phyloP scores from a whole-genome alignment of 495 filamentous ascomycete species.

The Penicillium lividum region DNA sequence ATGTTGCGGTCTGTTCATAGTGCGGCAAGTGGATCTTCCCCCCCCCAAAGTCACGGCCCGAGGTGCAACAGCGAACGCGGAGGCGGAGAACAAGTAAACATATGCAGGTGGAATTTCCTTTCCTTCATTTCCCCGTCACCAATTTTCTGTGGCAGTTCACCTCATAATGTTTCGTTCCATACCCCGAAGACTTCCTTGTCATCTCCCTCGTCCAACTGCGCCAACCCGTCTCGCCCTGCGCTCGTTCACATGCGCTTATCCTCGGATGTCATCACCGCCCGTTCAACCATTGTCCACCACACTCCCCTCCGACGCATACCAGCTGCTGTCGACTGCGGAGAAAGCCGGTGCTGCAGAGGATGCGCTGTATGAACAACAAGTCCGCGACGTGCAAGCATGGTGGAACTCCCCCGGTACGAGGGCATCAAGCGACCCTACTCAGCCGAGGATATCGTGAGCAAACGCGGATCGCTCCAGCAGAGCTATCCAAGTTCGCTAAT shows the following conservation, averaged over 20 bases:
- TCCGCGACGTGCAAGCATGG: conserved; percentile 83
- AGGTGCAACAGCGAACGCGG: not conserved
- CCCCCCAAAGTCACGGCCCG: conserved; percentile 3
- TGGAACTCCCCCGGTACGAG: conserved; percentile 80
- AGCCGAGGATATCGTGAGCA: conserved; percentile 86
- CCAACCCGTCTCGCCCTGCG: conserved; percentile 34
- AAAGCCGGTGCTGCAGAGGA: conserved; percentile 82
- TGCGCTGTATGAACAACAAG: conserved; percentile 72
- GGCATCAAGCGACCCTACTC: conserved; percentile 92
- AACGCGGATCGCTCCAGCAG: conserved; percentile 84
- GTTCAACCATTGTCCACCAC: conserved; percentile 57
- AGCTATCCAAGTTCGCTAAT: conserved; percentile 87
- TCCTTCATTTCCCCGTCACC: not conserved
- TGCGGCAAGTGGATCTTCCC: not conserved
- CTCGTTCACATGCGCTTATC: conserved; percentile 46
- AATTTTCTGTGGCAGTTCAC: not conserved
- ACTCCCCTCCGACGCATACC: conserved; percentile 71
- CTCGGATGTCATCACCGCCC: conserved; percentile 45
- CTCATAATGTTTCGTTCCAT: conserved; percentile 39
- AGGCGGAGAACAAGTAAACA: not conserved
- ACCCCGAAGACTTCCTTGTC: conserved; percentile 39
- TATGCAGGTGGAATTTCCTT: not conserved
- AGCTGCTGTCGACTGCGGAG: conserved; percentile 69
- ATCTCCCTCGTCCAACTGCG: conserved; percentile 21
- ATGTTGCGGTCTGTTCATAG: not conserved